These are phyloP conservation scores for Trypanosoma rangeli DNA, from an alignment of 208 protist species.

Conservation along the genomic window DNA sequence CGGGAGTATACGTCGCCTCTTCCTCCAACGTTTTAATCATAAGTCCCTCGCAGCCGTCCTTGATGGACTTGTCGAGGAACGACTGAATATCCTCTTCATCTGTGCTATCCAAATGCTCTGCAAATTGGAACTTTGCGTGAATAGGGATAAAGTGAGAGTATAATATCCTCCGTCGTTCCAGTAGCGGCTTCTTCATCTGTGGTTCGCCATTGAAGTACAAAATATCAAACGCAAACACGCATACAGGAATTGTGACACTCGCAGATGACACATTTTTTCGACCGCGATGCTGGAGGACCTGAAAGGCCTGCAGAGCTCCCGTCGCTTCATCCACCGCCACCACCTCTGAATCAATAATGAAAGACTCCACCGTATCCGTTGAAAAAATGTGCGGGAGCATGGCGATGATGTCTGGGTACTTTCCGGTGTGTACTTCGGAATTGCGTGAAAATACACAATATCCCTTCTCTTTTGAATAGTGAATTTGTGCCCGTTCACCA, in stretches of 20 bases:
- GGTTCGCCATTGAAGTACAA: slow-evolving; percentile 97
- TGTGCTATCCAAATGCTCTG: slow-evolving; percentile 80
- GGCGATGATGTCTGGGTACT: slow-evolving; percentile 98
- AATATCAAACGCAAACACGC: slow-evolving; percentile 99
- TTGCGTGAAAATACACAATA: slow-evolving; percentile 98
- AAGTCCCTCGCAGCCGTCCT: slow-evolving; percentile 94
- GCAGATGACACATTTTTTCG: slow-evolving; percentile 92
- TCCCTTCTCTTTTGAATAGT: slow-evolving; percentile 70
- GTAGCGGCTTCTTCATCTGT: slow-evolving; percentile 83
- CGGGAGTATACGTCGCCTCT: slow-evolving; percentile 95
- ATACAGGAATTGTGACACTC: slow-evolving; percentile 96
- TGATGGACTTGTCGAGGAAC: slow-evolving; percentile 95
- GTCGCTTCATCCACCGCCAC: slow-evolving; percentile 94
- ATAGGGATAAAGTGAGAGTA: slow-evolving; percentile 66
- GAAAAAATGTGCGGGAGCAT: slow-evolving; percentile 69
- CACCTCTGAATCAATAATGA: slow-evolving; percentile 99
- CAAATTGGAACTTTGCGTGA: slow-evolving; percentile 83
- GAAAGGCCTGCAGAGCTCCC: slow-evolving; percentile 95
- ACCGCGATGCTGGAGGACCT: slow-evolving; percentile 88
- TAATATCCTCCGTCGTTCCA: slow-evolving; percentile 83
- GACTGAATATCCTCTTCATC: slow-evolving; percentile 93
- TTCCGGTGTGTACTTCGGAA: slow-evolving; percentile 97
- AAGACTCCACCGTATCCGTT: slow-evolving; percentile 79
- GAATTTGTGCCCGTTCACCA: slow-evolving; percentile 97
- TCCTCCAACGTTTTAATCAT: slow-evolving; percentile 98